These are phyloP conservation scores for Saksenaea oblongispora DNA, from an alignment of 371 early-diverging fungal species.

Conservation along the genomic window DNA sequence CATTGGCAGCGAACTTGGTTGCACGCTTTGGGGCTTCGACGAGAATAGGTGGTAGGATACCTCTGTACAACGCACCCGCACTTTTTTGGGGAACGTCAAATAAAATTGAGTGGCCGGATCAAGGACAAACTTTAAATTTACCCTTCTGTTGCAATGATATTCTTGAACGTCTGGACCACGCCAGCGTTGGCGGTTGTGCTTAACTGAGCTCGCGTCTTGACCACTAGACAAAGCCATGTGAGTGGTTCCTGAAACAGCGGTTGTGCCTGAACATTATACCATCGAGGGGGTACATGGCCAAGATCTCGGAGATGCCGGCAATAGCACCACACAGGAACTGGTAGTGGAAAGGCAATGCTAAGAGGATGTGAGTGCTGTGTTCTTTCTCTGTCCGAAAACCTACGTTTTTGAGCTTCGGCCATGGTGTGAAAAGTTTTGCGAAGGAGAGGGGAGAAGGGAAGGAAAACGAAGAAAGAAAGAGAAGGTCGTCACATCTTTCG, in stretches of 20 bases:
- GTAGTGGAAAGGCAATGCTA: constrained; percentile 88
- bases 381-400: background rate
- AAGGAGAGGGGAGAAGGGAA: background rate
- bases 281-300: constrained; percentile 97
- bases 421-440: constrained; percentile 8
- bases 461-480: constrained; percentile 4
- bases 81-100: constrained; percentile 26
- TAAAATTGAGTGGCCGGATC: background rate
- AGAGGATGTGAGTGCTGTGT: background rate
- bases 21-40: constrained; percentile 98
- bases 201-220: constrained; percentile 96
- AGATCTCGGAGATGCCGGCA: constrained; percentile 95
- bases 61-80: constrained; percentile 84
- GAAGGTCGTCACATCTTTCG: background rate
- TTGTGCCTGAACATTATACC: constrained; percentile 46
- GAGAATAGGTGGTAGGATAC: constrained; percentile 94
- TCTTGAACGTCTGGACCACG: constrained; percentile 41
- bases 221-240: constrained; percentile 57
- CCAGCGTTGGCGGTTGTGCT: constrained; percentile 67
- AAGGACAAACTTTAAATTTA: constrained; percentile 25
- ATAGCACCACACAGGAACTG: constrained; percentile 93
- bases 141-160: constrained; percentile 94
- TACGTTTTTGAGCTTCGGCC: constrained; percentile 40
- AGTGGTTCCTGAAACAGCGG: constrained; percentile 1
- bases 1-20: constrained; percentile 95